Percentiles rank a stretch among this genome's conserved stretches.
Evolutionary conservation across 371 early-diverging fungal species (phyloP).

Genomic region (Mortierella sp.): DNA sequence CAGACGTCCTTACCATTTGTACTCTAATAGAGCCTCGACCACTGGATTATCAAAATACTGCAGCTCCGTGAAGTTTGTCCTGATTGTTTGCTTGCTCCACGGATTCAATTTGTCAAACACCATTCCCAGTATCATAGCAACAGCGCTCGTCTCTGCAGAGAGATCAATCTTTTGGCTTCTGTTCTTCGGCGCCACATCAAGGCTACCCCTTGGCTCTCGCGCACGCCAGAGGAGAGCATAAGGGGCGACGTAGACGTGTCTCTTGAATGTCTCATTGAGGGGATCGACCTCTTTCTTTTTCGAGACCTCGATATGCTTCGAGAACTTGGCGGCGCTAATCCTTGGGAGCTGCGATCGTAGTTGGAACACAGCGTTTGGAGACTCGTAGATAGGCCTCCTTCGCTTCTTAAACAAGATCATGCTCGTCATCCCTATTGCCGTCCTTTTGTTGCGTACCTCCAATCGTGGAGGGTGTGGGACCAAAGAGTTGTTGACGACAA

Average conservation of each 20-base stretch:
- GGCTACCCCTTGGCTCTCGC: not conserved
- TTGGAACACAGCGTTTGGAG: slow-evolving; percentile 22
- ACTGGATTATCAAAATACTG: slow-evolving; percentile 30
- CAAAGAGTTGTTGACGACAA: slow-evolving; percentile 18
- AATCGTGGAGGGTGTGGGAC: slow-evolving; percentile 7
- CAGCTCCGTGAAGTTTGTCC: slow-evolving; percentile 14
- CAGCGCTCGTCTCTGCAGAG: not conserved
- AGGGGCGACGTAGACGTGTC: slow-evolving; percentile 21
- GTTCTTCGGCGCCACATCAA: not conserved
- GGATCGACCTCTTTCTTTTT: slow-evolving; percentile 4
- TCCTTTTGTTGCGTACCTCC: not conserved
- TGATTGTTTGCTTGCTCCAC: slow-evolving; percentile 7
- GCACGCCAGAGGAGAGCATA: slow-evolving; percentile 22
- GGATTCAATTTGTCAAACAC: slow-evolving; percentile 13
- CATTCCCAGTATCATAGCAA: not conserved
- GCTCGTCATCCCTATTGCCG: too few relatives aligned
- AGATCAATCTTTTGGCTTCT: not conserved
- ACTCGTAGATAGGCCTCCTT: slow-evolving; percentile 9
- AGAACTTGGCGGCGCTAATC: slow-evolving; percentile 4
- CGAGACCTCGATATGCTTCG: slow-evolving; percentile 12
- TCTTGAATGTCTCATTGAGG: slow-evolving; percentile 20
- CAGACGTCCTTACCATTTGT: slow-evolving; percentile 20
- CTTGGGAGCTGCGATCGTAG: slow-evolving; percentile 18
- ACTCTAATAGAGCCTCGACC: slow-evolving; percentile 18
- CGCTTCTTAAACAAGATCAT: not conserved